Conservation (phyloP, 2,329 filamentous ascomycete species). For the Trichoderma arundinaceum region DNA sequence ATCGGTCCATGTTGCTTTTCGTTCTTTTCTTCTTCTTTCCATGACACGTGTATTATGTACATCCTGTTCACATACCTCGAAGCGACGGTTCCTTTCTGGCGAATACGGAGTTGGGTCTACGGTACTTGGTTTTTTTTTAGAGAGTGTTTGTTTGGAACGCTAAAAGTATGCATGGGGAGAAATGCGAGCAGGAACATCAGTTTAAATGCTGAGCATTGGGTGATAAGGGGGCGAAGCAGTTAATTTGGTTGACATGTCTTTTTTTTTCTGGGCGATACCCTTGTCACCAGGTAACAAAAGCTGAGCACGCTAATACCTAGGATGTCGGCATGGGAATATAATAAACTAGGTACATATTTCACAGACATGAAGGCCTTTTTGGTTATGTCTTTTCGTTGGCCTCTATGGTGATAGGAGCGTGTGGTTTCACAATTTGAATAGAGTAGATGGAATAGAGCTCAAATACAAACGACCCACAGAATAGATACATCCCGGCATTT, state of each 20-base stretch:
- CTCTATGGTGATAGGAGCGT: neutral
- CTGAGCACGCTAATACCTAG: slow-evolving; percentile 5
- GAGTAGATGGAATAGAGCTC: too few relatives aligned
- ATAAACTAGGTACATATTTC: slow-evolving; percentile 2
- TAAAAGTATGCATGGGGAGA: slow-evolving; percentile 7
- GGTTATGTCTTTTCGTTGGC: neutral
- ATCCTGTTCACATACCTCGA: slow-evolving; percentile 11
- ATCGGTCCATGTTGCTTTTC: neutral
- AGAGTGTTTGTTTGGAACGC: neutral
- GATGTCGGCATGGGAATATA: slow-evolving; percentile 8
- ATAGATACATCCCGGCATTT: too few relatives aligned
- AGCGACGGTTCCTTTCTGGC: slow-evolving; percentile 9
- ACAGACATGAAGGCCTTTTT: slow-evolving; percentile 2
- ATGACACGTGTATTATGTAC: slow-evolving; percentile 26
- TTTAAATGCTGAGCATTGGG: neutral
- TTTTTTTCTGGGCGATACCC: slow-evolving; percentile 12
- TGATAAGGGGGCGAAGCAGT: neutral
- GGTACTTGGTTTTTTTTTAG: neutral
- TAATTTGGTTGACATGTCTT: slow-evolving; percentile 4
- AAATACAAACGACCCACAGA: too few relatives aligned
- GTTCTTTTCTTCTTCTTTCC: neutral
- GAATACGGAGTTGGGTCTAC: slow-evolving; percentile 22
- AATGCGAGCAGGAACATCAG: neutral
- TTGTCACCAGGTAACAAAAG: slow-evolving; percentile 13
- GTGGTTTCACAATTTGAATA: too few relatives aligned